Evolutionary conservation across 257 asterid species (phyloP).

Genomic region (Solanum stenotomum): DNA sequence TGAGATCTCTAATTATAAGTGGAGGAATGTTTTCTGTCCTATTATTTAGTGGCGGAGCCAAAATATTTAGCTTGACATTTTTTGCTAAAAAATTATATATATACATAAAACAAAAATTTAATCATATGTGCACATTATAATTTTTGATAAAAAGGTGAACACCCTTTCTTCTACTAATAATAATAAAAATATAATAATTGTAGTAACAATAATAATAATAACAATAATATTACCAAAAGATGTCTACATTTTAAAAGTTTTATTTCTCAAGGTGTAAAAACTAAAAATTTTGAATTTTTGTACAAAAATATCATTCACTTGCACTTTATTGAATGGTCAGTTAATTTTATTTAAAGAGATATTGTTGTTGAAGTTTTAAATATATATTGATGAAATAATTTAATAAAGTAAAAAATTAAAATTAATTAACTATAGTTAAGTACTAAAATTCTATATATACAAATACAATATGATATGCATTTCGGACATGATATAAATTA

Average conservation of each 20-base stretch:
- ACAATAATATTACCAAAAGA: too few relatives aligned
- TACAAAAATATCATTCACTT: neutral
- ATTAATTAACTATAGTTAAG: neutral
- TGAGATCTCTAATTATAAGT: neutral
- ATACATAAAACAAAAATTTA: too few relatives aligned
- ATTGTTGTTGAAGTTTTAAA: neutral
- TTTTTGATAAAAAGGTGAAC: too few relatives aligned
- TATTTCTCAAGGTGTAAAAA: neutral
- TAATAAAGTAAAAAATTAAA: neutral
- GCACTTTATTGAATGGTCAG: neutral
- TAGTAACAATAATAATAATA: too few relatives aligned
- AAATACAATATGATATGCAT: neutral
- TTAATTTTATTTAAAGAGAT: neutral
- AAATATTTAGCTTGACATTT: too few relatives aligned
- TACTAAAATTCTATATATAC: neutral
- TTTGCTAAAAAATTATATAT: too few relatives aligned
- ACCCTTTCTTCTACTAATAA: too few relatives aligned
- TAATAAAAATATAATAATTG: too few relatives aligned
- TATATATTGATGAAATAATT: neutral
- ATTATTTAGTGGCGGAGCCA: neutral
- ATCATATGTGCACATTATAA: too few relatives aligned
- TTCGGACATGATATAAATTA: neutral
- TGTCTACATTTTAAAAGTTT: neutral
- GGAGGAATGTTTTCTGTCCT: too few relatives aligned
- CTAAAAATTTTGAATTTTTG: neutral